Base-by-base conservation (phyloP, 345 rosid species). In the Eucalyptus dawsonii region DNA sequence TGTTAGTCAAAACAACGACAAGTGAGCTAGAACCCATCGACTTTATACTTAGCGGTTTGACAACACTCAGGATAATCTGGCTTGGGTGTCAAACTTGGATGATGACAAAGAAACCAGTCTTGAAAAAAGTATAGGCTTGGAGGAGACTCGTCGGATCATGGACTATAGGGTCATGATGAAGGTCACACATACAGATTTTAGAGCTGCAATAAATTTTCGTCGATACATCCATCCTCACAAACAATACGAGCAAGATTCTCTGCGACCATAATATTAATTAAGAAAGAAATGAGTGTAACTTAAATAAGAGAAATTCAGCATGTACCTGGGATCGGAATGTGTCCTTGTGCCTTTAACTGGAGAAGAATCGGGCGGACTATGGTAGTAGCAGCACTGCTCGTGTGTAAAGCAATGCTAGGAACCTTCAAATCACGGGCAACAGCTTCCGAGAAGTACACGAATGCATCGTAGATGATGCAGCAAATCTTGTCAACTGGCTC, bases 401-500 rank as follows among this genome's bases (percentile, higher is more conserved):
- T 89, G 76, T 90, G 90, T 34, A 94, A 83, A 27, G 92, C 29
- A 17, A 95, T 88, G 85, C 95, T 92, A 2, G 95, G 94, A 31
- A 95, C 76, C 87, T 88, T 89, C 76, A 95, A 65, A 62, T 60
- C 89, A 45, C 49, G 80, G 16, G 95, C 96, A 19, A 89, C 95
- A 14, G 85, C 85, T 89, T 90, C 89, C 16, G 92, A 90, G 86
- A 93, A 93, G 90, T 93, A 93, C 89, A 95, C 86, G 60, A 88
- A 22, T 56, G 90, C 90, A 91, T 95, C 97, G 80, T 93, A 93
- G 27, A 96, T 92, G 80, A 95, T 89, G 89, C 94, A 92, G 62
- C 88, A 90, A 80, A 94, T 88, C 60, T 89, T 76, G 31, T 89
- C 87, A 14, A 53, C 72, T 1, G 50, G 83, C 9, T 50, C 54